Base-by-base conservation (phyloP, 768 basidiomycete species). In the Mycena polygramma region DNA sequence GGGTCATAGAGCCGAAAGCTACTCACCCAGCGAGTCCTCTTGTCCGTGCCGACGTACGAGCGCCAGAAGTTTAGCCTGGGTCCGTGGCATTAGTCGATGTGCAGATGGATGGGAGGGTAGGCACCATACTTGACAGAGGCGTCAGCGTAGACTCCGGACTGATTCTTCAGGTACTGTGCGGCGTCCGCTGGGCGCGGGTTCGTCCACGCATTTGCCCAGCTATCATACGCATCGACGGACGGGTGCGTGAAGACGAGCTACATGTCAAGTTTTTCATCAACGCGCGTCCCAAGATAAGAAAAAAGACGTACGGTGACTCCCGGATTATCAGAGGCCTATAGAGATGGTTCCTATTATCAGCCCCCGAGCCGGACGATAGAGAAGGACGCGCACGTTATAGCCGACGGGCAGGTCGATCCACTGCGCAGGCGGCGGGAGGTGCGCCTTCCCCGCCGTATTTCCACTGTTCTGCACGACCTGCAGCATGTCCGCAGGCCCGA, bases 161-260 rank as follows among this genome's bases (percentile, higher is more conserved):
- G 86, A 71, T 77, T 78, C 45, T 77, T 76, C 37, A 88, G 78
- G 73, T 91, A 91, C 73, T 89, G 88, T 13, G 82, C 80, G 15
- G 86, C 85, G 71, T 91, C 90, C 4, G 88, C 88, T 10, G 86
- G 76, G 22, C 86, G 83, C 30, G 90, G 90, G 76, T 80, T 79
- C 39, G 79, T 78, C 88, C 87, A 90, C 4, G 90, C 87, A 46
- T 84, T 72, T 2, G 85, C 86, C 90, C 90, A 91, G 77, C 90
- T 90, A n/a, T 91, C 88, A 74, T 90, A 90, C 1, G 88, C 84
- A 74, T 91, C 88, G 69, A 91, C 82, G 46, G 81, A 81, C 2
- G 90, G 89, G 76, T 91, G 90, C 7, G 88, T 90, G 81, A 91
- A 90, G 24, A 91, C 87, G 73, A 90, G 78, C 86, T 89, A 66